Evolutionary conservation across 1,139 yeast genomes (phyloP), one percentile per base, ranked within the genome.

Genomic region (Ashbya aceris): DNA sequence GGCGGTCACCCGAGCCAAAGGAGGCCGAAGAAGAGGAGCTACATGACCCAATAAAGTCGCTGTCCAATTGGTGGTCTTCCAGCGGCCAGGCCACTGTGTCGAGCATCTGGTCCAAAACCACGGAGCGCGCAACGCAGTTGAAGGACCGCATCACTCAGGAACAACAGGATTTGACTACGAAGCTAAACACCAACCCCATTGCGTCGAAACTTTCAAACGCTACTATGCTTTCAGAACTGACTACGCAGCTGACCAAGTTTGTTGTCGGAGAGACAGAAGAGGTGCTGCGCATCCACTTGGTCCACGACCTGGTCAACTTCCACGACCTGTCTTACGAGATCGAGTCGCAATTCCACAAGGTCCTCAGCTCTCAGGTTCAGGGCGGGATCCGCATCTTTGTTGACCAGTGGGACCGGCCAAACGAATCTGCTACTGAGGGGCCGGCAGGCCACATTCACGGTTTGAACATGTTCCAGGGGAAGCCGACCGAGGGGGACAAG

Each of bases 301-400:
- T 85, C 42, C 93, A 87, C 59, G 98, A 91, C 61, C 71, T 89
- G 65, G 76, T 75, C 30, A 87, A 91, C 52, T 76, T 81, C 58
- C 69, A 76, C 26, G 72, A 77, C 49, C 70, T 89, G 52, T 83
- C 83, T 48, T 69, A 71, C 41, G 68, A 79, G 48, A 78, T 85
- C 12, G 74, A 76, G 50, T 69, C 71, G 39, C 84, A 81, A 50
- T 91, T 91, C 62, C 79, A 78, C 54, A 71, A 73, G 43, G 96
- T 86, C n/a, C 79, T 87, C 81, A 74, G 74, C 49, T 49, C 55
- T 8, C 96, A 89, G 62, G 96, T 89, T 11, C 96, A 89, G 60
- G 96, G 96, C 30, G 89, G 86, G 9, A 86, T 81, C 37, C 69
- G 74, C 41, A 74, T 79, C 11, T 69, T 70, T 47, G 76, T 79